Conservation (phyloP, 2,329 filamentous ascomycete genomes). For the Thermothelomyces thermophilus region DNA sequence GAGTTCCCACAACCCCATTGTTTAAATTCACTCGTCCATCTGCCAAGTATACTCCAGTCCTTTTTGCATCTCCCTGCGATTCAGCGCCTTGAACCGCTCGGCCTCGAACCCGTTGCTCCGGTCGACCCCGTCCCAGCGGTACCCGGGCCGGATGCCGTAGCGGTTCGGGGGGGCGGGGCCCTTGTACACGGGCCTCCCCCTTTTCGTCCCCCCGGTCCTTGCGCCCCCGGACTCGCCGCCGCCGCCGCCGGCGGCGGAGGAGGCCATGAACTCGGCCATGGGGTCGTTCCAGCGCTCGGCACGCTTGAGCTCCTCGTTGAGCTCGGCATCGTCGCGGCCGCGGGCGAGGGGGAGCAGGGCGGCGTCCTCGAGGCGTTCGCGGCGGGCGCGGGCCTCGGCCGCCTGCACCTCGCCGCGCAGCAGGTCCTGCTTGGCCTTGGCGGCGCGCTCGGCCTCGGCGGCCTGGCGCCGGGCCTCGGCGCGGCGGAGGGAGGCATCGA, state of each 20-base stretch:
- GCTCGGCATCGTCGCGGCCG: conserved; percentile 71
- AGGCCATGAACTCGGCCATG: conserved; percentile 72
- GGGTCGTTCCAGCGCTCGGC: conserved; percentile 88
- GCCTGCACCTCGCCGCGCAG: conserved; percentile 82
- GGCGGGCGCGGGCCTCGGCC: conserved; percentile 56
- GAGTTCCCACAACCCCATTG: no score
- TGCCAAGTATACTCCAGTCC: conserved; percentile 89
- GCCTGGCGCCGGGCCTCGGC: conserved; percentile 68
- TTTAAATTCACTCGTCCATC: conserved; percentile 56
- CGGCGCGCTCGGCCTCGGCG: conserved; percentile 63
- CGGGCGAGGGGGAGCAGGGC: conserved; percentile 75
- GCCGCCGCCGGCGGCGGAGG: no score
- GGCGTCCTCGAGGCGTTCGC: conserved; percentile 68
- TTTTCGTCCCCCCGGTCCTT: conserved; percentile 24
- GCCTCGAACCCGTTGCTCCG: conserved; percentile 88
- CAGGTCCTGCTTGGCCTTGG: conserved; percentile 59
- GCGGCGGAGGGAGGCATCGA: conserved; percentile 85
- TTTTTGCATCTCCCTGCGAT: conserved; percentile 67
- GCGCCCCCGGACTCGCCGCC: conserved; percentile 29
- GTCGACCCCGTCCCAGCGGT: conserved; percentile 96
- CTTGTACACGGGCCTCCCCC: conserved; percentile 61
- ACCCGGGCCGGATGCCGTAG: conserved; percentile 86
- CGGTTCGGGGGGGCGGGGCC: conserved; percentile 82
- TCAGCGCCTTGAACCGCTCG: conserved; percentile 84
- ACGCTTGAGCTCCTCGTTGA: conserved; percentile 78